phyloP scores from a whole-genome alignment of 192 early-diverging fungal species.

The Coemansia sp. region DNA sequence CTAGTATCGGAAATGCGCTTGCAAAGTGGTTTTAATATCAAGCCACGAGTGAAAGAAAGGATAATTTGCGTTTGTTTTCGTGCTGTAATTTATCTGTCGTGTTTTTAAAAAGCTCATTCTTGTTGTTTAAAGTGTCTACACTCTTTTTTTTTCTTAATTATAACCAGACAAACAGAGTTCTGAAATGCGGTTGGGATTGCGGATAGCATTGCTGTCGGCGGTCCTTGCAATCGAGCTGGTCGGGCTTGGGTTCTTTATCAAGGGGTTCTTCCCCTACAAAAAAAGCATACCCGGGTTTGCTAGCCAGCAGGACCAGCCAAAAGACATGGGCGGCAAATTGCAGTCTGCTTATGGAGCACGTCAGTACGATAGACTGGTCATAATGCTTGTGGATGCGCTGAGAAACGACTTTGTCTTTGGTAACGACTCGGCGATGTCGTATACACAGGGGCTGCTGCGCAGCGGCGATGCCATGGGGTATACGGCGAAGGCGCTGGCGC shows the following conservation, averaged over 20 bases:
- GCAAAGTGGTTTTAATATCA: too few relatives aligned
- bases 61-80: too few relatives aligned
- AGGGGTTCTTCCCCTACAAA: constrained; percentile 83
- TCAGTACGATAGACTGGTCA: constrained; percentile 59
- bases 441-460: constrained; percentile 61
- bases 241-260: constrained; percentile 66
- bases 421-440: constrained; percentile 65
- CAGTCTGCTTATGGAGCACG: background rate
- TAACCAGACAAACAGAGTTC: background rate
- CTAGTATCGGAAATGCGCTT: too few relatives aligned
- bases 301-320: constrained; percentile 33
- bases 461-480: constrained; percentile 46
- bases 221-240: constrained; percentile 58
- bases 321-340: background rate
- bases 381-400: constrained; percentile 79
- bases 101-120: background rate
- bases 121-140: background rate
- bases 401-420: constrained; percentile 74
- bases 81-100: too few relatives aligned
- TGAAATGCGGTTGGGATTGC: constrained; percentile 25
- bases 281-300: constrained; percentile 66
- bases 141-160: constrained; percentile 6
- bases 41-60: too few relatives aligned
- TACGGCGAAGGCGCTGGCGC: constrained; percentile 58
- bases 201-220: constrained; percentile 12